A percentile compares a stretch with the other conserved stretches of the same genome.
These are phyloP conservation scores for Colletotrichum trifolii DNA, from an alignment of 2,329 filamentous ascomycete species.

Conservation along the genomic window DNA sequence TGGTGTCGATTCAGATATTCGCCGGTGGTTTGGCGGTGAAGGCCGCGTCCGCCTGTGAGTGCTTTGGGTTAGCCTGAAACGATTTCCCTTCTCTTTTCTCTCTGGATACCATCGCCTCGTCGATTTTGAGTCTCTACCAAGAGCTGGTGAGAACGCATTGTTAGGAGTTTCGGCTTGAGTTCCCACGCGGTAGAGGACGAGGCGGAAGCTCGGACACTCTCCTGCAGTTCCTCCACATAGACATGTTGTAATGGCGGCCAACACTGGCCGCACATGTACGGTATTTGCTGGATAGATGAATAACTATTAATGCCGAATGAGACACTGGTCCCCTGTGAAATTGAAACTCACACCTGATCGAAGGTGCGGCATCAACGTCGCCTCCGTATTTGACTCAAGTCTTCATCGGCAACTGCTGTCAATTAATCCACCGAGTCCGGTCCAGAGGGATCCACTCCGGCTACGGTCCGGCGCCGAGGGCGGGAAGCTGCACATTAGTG, in stretches of 20 bases:
- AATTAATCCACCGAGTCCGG: no score
- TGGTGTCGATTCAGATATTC: conserved; percentile 54
- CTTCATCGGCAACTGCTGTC: no score
- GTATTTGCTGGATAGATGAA: conserved; percentile 10
- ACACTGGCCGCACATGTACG: conserved; percentile 8
- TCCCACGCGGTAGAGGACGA: conserved; percentile 22
- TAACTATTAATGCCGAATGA: neutral
- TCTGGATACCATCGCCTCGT: conserved; percentile 19
- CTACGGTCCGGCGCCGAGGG: conserved; percentile 10
- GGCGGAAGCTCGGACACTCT: conserved; percentile 3
- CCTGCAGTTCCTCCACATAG: conserved; percentile 15
- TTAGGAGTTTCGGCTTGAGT: conserved; percentile 36
- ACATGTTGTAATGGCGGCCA: conserved; percentile 19
- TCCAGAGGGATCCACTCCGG: conserved; percentile 8
- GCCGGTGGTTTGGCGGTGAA: conserved; percentile 69
- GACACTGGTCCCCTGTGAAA: no score
- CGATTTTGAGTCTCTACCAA: conserved; percentile 37
- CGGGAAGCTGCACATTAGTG: conserved; percentile 4
- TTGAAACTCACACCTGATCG: no score
- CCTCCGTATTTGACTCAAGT: no score
- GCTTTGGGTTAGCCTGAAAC: neutral
- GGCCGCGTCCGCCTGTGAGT: conserved; percentile 41
- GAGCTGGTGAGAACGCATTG: conserved; percentile 38
- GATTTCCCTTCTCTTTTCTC: conserved; percentile 16
- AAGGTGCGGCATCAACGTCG: no score